Evolutionary conservation across 495 filamentous ascomycete genomes (phyloP).

Genomic region (Parathielavia hyrcaniae): DNA sequence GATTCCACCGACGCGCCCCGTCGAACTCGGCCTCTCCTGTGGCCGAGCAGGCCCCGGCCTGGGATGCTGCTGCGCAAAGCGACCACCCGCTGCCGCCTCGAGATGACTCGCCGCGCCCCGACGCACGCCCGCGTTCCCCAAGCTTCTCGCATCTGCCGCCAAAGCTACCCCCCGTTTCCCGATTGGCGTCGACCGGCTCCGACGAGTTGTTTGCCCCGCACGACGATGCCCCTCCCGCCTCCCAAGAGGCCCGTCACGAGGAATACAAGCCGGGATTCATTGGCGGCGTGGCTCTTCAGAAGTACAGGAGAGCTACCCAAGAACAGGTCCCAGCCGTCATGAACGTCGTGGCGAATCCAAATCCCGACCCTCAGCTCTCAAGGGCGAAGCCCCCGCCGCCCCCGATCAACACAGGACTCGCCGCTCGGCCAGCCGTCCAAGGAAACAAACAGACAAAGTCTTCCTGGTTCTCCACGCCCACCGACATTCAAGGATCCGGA

Average conservation of each 20-base stretch:
- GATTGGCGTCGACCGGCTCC: slow-evolving; percentile 40
- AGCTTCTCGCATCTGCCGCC: slow-evolving; percentile 36
- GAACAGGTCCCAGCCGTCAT: slow-evolving; percentile 22
- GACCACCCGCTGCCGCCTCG: slow-evolving; percentile 34
- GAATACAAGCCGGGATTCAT: slow-evolving; percentile 33
- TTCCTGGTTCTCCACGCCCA: slow-evolving; percentile 38
- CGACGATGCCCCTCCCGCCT: slow-evolving; percentile 18
- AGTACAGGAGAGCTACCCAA: slow-evolving; percentile 31
- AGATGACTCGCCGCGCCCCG: slow-evolving; percentile 36
- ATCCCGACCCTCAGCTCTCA: slow-evolving; percentile 25
- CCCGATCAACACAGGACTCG: slow-evolving; percentile 27
- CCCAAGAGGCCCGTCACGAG: slow-evolving; percentile 28
- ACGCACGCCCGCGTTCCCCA: slow-evolving; percentile 38
- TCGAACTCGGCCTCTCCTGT: slow-evolving; percentile 49
- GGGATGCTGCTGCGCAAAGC: slow-evolving; percentile 35
- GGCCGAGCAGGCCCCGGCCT: slow-evolving; percentile 36
- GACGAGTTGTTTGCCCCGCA: slow-evolving; percentile 16
- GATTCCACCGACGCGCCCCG: slow-evolving; percentile 48
- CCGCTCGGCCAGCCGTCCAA: slow-evolving; percentile 22
- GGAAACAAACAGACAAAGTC: slow-evolving; percentile 28
- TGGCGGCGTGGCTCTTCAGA: slow-evolving; percentile 38
- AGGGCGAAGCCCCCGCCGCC: slow-evolving; percentile 30
- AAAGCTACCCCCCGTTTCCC: slow-evolving; percentile 41
- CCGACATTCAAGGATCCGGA: slow-evolving; percentile 30
- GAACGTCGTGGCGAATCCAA: slow-evolving; percentile 13